Conservation (phyloP, 176 grass and related monocot species). For the Themeda triandra region DNA sequence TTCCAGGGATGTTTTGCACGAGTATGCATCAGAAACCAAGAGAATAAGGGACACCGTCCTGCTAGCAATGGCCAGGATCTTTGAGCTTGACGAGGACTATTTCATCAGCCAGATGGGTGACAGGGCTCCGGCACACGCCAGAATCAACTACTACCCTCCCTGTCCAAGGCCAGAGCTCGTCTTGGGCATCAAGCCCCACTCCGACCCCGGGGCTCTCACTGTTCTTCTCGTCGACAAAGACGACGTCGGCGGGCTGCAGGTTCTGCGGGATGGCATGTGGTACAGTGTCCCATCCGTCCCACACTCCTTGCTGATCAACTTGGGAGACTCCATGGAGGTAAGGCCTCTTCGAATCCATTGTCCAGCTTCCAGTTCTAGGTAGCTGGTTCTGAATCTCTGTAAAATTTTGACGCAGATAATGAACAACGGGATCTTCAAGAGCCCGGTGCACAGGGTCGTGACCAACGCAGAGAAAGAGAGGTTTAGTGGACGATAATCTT, state of each 20-base stretch:
- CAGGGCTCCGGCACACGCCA: conserved; percentile 21
- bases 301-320: conserved; percentile 37
- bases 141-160: conserved; percentile 46
- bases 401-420: conserved; percentile 1
- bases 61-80: conserved; percentile 15
- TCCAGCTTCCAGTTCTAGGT: not conserved
- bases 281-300: conserved; percentile 17
- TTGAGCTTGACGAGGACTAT: conserved; percentile 24
- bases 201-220: conserved; percentile 36
- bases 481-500: not conserved
- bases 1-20: conserved; percentile 35
- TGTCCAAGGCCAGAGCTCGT: conserved; percentile 38
- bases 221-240: conserved; percentile 43
- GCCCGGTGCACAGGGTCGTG: conserved; percentile 44
- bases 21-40: conserved; percentile 37
- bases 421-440: conserved; percentile 47
- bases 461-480: conserved; percentile 33
- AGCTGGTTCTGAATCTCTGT: not conserved
- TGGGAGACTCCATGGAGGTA: conserved; percentile 63
- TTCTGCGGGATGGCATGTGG: conserved; percentile 36
- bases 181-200: conserved; percentile 49
- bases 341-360: too few species aligned
- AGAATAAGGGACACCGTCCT: conserved; percentile 20
- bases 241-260: conserved; percentile 42
- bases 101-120: conserved; percentile 15